Evolutionary conservation across 441 rosid genomes (phyloP).

Genomic region (Corymbia calophylla): DNA sequence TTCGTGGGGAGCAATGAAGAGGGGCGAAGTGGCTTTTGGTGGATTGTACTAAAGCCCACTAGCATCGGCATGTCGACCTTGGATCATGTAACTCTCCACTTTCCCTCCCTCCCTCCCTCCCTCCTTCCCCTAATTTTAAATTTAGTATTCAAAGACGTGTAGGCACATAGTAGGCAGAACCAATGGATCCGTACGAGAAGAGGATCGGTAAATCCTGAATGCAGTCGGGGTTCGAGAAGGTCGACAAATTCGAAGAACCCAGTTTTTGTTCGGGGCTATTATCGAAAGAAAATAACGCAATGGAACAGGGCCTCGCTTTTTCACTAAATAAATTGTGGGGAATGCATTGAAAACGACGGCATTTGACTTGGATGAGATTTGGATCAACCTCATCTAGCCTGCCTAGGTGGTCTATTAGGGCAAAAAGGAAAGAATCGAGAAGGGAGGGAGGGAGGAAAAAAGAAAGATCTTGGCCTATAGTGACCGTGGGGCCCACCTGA

Average conservation of each 20-base stretch:
- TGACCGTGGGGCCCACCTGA: neutral
- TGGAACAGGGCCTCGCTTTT: neutral
- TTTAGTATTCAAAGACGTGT: neutral
- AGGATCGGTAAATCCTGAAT: rapidly evolving
- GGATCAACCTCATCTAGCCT: neutral
- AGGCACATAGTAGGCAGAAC: neutral
- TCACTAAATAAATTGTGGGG: too few species aligned
- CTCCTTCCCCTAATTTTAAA: neutral
- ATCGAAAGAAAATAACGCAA: neutral
- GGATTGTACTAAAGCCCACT: neutral
- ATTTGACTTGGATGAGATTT: neutral
- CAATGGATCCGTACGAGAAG: neutral
- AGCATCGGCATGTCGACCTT: neutral
- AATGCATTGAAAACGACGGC: neutral
- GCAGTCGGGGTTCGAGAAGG: rapidly evolving
- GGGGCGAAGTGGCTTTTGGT: neutral
- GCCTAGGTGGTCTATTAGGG: neutral
- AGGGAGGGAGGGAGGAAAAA: neutral
- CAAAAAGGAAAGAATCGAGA: neutral
- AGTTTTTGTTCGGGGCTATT: rapidly evolving
- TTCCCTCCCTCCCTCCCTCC: neutral
- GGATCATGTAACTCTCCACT: neutral
- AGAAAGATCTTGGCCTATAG: neutral
- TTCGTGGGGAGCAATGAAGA: neutral
- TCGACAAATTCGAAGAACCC: rapidly evolving